Evolutionary conservation across 345 rosid genomes (phyloP).

Genomic region (Hibiscus syriacus): DNA sequence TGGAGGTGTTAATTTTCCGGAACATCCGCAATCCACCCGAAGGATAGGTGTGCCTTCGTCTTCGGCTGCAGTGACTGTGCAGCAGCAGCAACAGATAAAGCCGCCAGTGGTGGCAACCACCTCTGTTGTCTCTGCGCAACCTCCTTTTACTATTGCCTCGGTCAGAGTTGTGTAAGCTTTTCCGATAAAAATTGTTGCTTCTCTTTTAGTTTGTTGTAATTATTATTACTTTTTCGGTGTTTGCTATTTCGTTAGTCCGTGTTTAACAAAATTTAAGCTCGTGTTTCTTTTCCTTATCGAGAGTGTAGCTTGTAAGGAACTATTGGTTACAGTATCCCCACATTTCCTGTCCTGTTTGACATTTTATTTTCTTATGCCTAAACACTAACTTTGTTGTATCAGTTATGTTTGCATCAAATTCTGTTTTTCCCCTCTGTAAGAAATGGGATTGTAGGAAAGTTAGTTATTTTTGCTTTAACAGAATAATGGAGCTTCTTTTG

Average conservation of each 20-base stretch:
- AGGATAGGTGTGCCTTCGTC: not conserved
- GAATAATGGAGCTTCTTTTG: not conserved
- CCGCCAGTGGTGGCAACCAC: slow-evolving; percentile 16
- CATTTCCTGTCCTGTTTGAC: not conserved
- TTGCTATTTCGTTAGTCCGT: not conserved
- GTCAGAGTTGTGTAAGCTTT: slow-evolving; percentile 55
- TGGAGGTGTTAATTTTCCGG: slow-evolving; percentile 39
- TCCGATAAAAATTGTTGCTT: not conserved
- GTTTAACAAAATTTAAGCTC: not conserved
- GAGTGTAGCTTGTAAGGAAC: not conserved
- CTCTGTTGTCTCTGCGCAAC: slow-evolving; percentile 23
- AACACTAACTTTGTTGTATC: not conserved
- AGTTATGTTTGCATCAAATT: not conserved
- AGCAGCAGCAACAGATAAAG: slow-evolving; percentile 1
- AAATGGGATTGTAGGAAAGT: not conserved
- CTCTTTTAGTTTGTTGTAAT: not conserved
- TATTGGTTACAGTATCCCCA: not conserved
- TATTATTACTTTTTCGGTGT: not conserved
- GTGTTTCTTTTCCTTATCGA: not conserved
- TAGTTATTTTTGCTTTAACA: not conserved
- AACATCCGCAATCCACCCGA: slow-evolving; percentile 35
- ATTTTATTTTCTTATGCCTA: not conserved
- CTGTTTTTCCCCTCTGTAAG: not conserved
- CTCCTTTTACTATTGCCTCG: slow-evolving; percentile 26
- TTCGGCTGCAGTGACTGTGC: not conserved